Conservation (phyloP, 228 moss, liverwort and hornwort species). For the Sphagnum fallax region DNA sequence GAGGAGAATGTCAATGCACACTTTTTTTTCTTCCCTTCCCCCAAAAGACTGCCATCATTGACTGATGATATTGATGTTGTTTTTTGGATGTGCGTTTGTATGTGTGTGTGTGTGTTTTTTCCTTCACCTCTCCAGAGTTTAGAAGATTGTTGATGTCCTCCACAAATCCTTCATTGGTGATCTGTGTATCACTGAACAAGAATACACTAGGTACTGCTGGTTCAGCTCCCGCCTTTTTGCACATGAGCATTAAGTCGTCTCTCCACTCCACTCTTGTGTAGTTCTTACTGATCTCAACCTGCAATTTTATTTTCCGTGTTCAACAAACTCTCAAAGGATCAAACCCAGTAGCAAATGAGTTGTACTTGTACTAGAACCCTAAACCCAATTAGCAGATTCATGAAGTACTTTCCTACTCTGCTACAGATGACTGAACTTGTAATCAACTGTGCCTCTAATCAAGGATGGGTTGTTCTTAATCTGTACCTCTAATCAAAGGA, state of each 20-base stretch:
- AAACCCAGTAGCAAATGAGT: too few relatives aligned
- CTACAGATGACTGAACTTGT: too few relatives aligned
- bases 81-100: background rate
- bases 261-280: conserved; percentile 84
- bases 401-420: too few relatives aligned
- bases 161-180: conserved; percentile 91
- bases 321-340: too few relatives aligned
- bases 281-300: conserved; percentile 92
- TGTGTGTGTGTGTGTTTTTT: background rate
- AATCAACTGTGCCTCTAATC: too few relatives aligned
- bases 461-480: too few relatives aligned
- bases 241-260: conserved; percentile 81
- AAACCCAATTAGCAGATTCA: too few relatives aligned
- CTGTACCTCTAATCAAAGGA: too few relatives aligned
- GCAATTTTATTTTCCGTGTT: background rate
- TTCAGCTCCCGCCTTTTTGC: conserved; percentile 71
- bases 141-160: conserved; percentile 89
- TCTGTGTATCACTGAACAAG: conserved; percentile 87
- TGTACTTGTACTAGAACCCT: background rate
- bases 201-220: conserved; percentile 77
- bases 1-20: too few relatives aligned
- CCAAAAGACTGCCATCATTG: too few relatives aligned
- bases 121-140: conserved; percentile 72
- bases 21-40: too few relatives aligned
- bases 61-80: too few relatives aligned